Conservation (phyloP, 139 green algal species). For the Coccomyxa sp. region DNA sequence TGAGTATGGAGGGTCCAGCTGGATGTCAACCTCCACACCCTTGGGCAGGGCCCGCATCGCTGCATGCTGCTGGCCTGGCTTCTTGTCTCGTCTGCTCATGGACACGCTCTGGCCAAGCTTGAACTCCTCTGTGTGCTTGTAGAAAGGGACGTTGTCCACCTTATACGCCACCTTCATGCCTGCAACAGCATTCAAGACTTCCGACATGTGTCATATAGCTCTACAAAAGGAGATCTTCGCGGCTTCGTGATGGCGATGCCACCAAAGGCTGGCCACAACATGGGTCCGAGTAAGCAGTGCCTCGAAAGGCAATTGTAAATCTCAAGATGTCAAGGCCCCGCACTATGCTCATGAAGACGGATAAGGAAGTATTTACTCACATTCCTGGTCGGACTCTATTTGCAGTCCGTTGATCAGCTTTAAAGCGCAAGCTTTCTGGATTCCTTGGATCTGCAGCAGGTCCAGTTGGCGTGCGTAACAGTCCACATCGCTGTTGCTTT, state of each 20-base stretch:
- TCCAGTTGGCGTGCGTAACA: slow-evolving; percentile 3
- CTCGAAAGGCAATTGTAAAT: too few species aligned
- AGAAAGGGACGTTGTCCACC: slow-evolving; percentile 5
- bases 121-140: slow-evolving; percentile 4
- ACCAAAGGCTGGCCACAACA: too few species aligned
- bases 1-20: not conserved
- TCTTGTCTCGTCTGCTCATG: slow-evolving; percentile 1
- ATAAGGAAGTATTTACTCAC: too few species aligned
- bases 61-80: not conserved
- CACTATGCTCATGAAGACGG: too few species aligned
- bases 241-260: too few species aligned
- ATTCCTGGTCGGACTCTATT: not conserved
- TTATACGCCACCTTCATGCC: not conserved
- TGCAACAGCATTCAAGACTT: not conserved
- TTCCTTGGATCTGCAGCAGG: not conserved
- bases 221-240: too few species aligned
- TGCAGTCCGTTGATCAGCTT: slow-evolving; percentile 3
- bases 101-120: not conserved
- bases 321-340: too few species aligned
- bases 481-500: not conserved
- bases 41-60: not conserved
- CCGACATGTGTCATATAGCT: too few species aligned
- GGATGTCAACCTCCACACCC: not conserved
- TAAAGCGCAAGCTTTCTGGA: not conserved
- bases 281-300: too few species aligned